These are phyloP conservation scores for Filobasidium wieringae DNA, from an alignment of 768 basidiomycete species.

Conservation along the genomic window DNA sequence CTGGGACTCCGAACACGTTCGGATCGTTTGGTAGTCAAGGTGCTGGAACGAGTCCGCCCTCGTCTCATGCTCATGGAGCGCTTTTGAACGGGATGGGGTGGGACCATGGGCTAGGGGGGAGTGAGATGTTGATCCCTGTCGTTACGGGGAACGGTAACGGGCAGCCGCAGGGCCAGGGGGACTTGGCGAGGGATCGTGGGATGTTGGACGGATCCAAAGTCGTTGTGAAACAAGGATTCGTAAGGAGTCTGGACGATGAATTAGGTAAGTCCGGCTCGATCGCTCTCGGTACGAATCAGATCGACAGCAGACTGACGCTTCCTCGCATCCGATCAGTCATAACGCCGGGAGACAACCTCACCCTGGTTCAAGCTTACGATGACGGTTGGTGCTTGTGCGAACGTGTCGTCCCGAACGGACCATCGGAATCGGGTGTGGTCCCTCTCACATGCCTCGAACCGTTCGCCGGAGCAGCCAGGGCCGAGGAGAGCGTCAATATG, in stretches of 20 bases:
- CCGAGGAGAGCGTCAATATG: slow-evolving; percentile 1
- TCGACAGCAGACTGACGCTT: background rate
- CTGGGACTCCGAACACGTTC: background rate
- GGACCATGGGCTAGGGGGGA: too few species aligned
- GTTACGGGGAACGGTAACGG: background rate
- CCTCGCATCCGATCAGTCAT: slow-evolving; percentile 18
- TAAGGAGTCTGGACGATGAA: slow-evolving; percentile 35
- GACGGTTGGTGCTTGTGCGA: slow-evolving; percentile 38
- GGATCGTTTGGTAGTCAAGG: background rate
- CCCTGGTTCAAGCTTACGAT: slow-evolving; percentile 34
- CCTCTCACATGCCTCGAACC: slow-evolving; percentile 32
- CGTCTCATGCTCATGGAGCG: background rate
- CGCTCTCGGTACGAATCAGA: background rate
- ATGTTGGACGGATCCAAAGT: slow-evolving; percentile 31
- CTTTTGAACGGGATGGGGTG: too few species aligned
- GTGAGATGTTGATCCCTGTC: background rate
- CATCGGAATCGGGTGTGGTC: slow-evolving; percentile 26
- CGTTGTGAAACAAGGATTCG: slow-evolving; percentile 33
- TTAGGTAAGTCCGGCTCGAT: slow-evolving; percentile 24
- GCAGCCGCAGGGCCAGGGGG: background rate
- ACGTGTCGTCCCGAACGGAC: background rate
- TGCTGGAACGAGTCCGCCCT: too few species aligned
- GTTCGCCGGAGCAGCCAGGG: background rate
- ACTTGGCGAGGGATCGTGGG: background rate
- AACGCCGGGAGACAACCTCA: slow-evolving; percentile 31